Conservation (phyloP, 495 filamentous ascomycete species). For the Aspergillus conjunctus region DNA sequence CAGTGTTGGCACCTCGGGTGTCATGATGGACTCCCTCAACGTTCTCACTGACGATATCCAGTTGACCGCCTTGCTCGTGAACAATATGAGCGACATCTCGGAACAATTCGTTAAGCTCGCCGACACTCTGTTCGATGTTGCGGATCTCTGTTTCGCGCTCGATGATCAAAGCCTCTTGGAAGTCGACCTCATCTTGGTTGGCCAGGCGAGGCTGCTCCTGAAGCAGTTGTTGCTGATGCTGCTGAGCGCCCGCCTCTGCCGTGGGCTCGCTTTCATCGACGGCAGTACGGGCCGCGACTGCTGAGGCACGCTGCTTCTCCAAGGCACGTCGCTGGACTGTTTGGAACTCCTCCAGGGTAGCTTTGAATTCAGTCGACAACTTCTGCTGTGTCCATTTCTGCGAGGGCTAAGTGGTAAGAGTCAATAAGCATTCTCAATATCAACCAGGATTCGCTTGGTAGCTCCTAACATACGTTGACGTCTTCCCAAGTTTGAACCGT, state of each 20-base stretch:
- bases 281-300: slow-evolving; percentile 74
- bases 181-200: slow-evolving; percentile 93
- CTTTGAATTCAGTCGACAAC: slow-evolving; percentile 86
- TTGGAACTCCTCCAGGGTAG: slow-evolving; percentile 88
- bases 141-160: slow-evolving; percentile 96
- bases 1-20: slow-evolving; percentile 79
- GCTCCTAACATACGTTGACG: slow-evolving; percentile 67
- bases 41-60: slow-evolving; percentile 88
- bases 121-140: slow-evolving; percentile 93
- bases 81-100: slow-evolving; percentile 96
- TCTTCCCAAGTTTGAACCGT: slow-evolving; percentile 90
- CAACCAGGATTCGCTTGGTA: neutral
- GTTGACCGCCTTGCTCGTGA: slow-evolving; percentile 82
- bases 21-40: slow-evolving; percentile 77
- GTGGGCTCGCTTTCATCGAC: slow-evolving; percentile 57
- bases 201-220: slow-evolving; percentile 81
- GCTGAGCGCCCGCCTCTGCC: slow-evolving; percentile 40
- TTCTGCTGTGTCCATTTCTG: slow-evolving; percentile 96
- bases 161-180: slow-evolving; percentile 92
- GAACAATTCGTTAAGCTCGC: slow-evolving; percentile 95
- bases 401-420: slow-evolving; percentile 60
- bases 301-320: slow-evolving; percentile 88
- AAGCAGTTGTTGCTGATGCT: slow-evolving; percentile 66
- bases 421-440: slow-evolving; percentile 18
- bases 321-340: slow-evolving; percentile 80